A percentile compares a stretch with the other conserved stretches of the same genome.
phyloP scores from a whole-genome alignment of 176 grass and related monocot species.

The Thalia dealbata region DNA sequence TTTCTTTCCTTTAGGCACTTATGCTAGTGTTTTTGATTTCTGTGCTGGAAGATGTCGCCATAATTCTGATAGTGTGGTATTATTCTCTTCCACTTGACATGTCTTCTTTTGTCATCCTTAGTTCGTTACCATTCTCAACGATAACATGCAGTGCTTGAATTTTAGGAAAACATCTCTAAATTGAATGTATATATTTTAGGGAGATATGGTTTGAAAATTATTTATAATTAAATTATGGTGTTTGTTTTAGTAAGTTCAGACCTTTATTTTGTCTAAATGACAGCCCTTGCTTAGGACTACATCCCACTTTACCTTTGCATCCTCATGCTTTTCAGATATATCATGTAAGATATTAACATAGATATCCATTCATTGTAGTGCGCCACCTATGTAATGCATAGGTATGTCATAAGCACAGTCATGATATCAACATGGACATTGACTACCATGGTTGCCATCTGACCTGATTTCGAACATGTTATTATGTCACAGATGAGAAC shows the following conservation, averaged over 20 bases:
- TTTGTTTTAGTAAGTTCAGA: too few species aligned
- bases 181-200: not conserved
- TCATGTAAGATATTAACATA: not conserved
- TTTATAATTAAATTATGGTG: not conserved
- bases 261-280: not conserved
- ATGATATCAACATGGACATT: too few species aligned
- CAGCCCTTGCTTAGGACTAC: not conserved
- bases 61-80: conserved; percentile 86
- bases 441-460: too few species aligned
- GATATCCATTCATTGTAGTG: too few species aligned
- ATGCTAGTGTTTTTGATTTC: conserved; percentile 62
- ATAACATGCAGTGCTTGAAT: not conserved
- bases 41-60: conserved; percentile 85
- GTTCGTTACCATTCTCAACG: not conserved
- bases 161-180: not conserved
- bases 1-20: conserved; percentile 44
- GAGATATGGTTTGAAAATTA: not conserved
- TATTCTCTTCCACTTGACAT: conserved; percentile 18
- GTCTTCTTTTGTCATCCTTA: not conserved
- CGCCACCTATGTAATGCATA: too few species aligned
- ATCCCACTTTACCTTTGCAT: not conserved
- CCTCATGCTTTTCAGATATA: not conserved
- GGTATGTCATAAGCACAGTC: too few species aligned
- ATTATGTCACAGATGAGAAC: too few species aligned
- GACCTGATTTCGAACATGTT: too few species aligned